A percentile compares a stretch with the other conserved stretches of the same genome.
Evolutionary conservation across 2,329 filamentous ascomycete species (phyloP).

Genomic region (Thielaviopsis populi): DNA sequence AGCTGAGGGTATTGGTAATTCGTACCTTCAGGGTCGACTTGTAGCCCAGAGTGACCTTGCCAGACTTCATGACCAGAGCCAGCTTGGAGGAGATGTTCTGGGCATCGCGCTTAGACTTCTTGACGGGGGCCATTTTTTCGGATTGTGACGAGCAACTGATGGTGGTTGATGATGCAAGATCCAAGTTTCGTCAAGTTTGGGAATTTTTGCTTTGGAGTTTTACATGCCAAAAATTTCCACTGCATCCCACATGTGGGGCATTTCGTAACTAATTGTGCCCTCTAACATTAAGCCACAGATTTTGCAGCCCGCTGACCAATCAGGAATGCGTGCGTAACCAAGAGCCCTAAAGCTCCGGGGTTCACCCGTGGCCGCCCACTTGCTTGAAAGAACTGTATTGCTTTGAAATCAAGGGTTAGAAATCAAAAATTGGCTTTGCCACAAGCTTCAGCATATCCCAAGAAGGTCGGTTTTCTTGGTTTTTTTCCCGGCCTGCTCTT

Average conservation of each 20-base stretch:
- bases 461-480: slow-evolving; percentile 16
- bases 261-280: slow-evolving; percentile 4
- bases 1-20: slow-evolving; percentile 8
- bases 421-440: slow-evolving; percentile 20
- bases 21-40: slow-evolving; percentile 39
- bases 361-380: slow-evolving; percentile 20
- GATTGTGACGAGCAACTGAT: slow-evolving; percentile 24
- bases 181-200: slow-evolving; percentile 14
- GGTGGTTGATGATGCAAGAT: slow-evolving; percentile 22
- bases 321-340: neutral
- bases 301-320: slow-evolving; percentile 22
- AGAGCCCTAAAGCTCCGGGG: slow-evolving; percentile 29
- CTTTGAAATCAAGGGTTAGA: slow-evolving; percentile 40
- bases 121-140: slow-evolving; percentile 50
- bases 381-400: slow-evolving; percentile 21
- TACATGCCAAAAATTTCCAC: slow-evolving; percentile 5
- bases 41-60: slow-evolving; percentile 79
- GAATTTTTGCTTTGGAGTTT: neutral
- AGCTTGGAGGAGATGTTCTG: slow-evolving; percentile 54
- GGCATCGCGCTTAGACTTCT: slow-evolving; percentile 77
- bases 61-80: slow-evolving; percentile 48
- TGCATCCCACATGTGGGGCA: slow-evolving; percentile 12
- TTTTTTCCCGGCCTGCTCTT: slow-evolving; percentile 14
- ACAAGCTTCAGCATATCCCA: slow-evolving; percentile 15
- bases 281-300: slow-evolving; percentile 15